phyloP scores from a whole-genome alignment of 2,329 filamentous ascomycete species.

The Cladophialophora carrionii region DNA sequence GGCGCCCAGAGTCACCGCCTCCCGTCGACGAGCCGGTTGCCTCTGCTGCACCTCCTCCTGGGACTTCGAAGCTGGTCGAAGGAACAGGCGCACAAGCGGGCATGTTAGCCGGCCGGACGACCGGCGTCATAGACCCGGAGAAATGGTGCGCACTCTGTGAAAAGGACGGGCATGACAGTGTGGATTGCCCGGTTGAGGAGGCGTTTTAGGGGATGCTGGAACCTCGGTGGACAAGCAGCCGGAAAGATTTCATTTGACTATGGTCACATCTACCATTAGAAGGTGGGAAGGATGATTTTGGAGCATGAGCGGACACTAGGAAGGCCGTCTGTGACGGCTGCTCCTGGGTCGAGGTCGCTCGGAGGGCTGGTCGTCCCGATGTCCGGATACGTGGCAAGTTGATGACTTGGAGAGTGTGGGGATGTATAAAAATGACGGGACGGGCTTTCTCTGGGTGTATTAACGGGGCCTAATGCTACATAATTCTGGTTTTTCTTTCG shows the following conservation, averaged over 20 bases:
- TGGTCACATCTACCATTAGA: background rate
- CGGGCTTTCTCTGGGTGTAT: background rate
- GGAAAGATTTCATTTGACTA: background rate
- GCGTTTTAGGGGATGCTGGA: constrained; percentile 30
- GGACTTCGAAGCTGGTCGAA: constrained; percentile 43
- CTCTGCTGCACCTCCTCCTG: constrained; percentile 24
- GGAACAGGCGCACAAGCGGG: constrained; percentile 49
- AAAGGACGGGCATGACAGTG: constrained; percentile 92
- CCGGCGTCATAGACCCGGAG: constrained; percentile 74
- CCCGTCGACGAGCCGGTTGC: constrained; percentile 3
- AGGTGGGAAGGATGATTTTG: background rate
- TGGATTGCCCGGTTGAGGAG: constrained; percentile 91
- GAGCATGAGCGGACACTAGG: background rate
- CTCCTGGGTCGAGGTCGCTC: background rate
- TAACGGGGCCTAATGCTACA: background rate
- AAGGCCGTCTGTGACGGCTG: background rate
- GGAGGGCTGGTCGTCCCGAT: background rate
- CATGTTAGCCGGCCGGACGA: constrained; percentile 76
- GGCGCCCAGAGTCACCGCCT: constrained; percentile 24
- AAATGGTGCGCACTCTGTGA: constrained; percentile 99
- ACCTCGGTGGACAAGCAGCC: background rate
- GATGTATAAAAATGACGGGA: background rate
- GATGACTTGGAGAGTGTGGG: background rate
- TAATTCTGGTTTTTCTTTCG: background rate
- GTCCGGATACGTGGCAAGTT: constrained; percentile 1